Base-by-base conservation (phyloP, 140 eudicot species). In the Oenanthe javanica region DNA sequence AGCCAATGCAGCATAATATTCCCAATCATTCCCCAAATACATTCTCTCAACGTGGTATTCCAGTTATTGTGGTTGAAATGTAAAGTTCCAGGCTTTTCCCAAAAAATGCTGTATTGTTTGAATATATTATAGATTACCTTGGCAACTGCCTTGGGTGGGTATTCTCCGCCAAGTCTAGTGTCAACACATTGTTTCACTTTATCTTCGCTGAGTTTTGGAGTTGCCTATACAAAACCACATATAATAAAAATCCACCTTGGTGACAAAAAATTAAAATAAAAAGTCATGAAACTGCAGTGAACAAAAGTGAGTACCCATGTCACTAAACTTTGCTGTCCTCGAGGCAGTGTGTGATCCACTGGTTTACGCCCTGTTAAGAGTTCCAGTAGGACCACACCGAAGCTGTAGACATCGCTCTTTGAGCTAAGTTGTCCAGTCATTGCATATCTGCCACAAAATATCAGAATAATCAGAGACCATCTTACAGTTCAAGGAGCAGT, bases 241-340 rank as follows among this genome's bases (percentile, higher is more conserved):
- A 63, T 23, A 75, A 14, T 49, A 18, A 75, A 15, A 75, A 49
- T 27, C 6, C 38, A 55, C 79, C 36, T 49, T 1, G n/a, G 38
- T 16, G 43, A 13, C 19, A 49, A 49, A 6, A 21, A n/a, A 12
- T 47, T 11, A 15, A 13, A 49, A 25, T 71, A 42, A 50, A 49
- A 49, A 31, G 36, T 31, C 64, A 49, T 40, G 52, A 43, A 43
- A 49, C 16, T 48, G 21, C 54, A 48, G 46, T 49, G 36, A 21
- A 48, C 47, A 49, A 2, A 25, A 49, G 51, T 48, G 21, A 75
- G 61, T 87, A 87, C 93, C 93, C 93, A 89, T 75, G 93, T 89
- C 63, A 89, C 90, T 9, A 89, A 84, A 48, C 90, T 86, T 86
- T 89, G 93, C 46, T 89, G 93, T 80, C 93, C 90, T 84, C 88